A percentile compares a stretch with the other conserved stretches of the same genome.
These are phyloP conservation scores for Mentha longifolia DNA, from an alignment of 257 asterid species.

Conservation along the genomic window DNA sequence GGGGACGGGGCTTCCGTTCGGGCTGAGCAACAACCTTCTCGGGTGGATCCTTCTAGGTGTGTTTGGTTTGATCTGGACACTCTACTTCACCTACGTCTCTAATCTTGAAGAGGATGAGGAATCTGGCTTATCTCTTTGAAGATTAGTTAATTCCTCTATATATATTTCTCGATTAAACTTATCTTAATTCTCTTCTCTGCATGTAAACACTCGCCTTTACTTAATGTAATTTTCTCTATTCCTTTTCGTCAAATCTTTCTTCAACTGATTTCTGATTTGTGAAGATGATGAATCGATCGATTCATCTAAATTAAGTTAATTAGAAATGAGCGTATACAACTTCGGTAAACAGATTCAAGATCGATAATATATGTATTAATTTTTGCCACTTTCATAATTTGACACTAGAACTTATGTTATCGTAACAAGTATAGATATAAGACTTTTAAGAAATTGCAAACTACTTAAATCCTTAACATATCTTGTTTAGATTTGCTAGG, in stretches of 20 bases:
- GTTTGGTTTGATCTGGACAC: slow-evolving; percentile 80
- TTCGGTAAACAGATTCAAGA: too few relatives aligned
- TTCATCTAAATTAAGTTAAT: too few relatives aligned
- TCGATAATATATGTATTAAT: too few relatives aligned
- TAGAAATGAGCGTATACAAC: too few relatives aligned
- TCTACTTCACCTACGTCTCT: slow-evolving; percentile 61
- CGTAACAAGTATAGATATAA: too few relatives aligned
- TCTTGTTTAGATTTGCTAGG: too few relatives aligned
- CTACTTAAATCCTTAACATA: too few relatives aligned
- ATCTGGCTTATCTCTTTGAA: slow-evolving; percentile 80
- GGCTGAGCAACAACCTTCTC: slow-evolving; percentile 85
- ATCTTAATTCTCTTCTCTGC: slow-evolving; percentile 19
- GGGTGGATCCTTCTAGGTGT: slow-evolving; percentile 86
- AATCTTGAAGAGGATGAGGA: slow-evolving; percentile 89
- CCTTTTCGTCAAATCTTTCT: neutral
- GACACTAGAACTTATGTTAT: too few relatives aligned
- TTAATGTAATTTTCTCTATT: slow-evolving; percentile 15
- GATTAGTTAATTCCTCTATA: slow-evolving; percentile 13
- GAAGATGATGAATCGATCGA: too few relatives aligned
- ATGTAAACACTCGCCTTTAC: slow-evolving; percentile 32
- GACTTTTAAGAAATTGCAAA: too few relatives aligned
- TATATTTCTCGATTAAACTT: slow-evolving; percentile 20
- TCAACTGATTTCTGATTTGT: neutral
- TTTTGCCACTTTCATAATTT: too few relatives aligned
- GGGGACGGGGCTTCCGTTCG: slow-evolving; percentile 95